phyloP scores from a whole-genome alignment of 2,329 filamentous ascomycete species.

The Hypoxylon sp. region DNA sequence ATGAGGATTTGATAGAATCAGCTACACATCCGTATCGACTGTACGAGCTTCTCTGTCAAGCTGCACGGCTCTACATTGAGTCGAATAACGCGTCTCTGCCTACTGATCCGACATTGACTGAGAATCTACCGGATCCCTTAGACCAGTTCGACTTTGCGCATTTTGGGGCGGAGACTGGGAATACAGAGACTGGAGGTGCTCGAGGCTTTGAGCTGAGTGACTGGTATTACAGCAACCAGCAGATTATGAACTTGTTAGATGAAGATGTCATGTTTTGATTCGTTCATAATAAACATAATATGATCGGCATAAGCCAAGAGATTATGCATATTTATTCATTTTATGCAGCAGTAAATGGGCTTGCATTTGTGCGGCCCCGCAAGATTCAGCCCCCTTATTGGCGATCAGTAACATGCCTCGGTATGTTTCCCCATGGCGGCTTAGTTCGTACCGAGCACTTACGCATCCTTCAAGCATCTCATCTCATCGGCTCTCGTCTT shows the following conservation, averaged over 20 bases:
- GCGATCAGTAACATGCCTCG: slow-evolving; percentile 16
- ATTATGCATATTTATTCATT: slow-evolving; percentile 3
- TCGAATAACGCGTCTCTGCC: slow-evolving; percentile 15
- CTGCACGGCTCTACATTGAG: slow-evolving; percentile 52
- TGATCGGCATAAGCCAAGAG: neutral
- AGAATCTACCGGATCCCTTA: slow-evolving; percentile 9
- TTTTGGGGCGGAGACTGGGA: slow-evolving; percentile 25
- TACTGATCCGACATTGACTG: slow-evolving; percentile 4
- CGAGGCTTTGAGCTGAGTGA: slow-evolving; percentile 35
- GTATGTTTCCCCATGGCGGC: slow-evolving; percentile 34
- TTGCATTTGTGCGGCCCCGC: neutral
- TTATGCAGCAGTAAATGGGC: neutral
- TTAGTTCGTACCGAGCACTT: slow-evolving; percentile 7
- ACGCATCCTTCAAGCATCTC: neutral
- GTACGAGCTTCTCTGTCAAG: slow-evolving; percentile 55
- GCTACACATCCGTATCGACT: slow-evolving; percentile 55
- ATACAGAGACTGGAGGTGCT: neutral
- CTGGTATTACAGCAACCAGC: slow-evolving; percentile 51
- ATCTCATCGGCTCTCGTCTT: neutral
- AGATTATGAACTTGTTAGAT: slow-evolving; percentile 48
- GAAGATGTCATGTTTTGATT: slow-evolving; percentile 42
- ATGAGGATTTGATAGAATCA: slow-evolving; percentile 30
- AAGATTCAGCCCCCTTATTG: slow-evolving; percentile 1
- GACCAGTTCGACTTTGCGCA: slow-evolving; percentile 32
- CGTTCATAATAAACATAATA: neutral